Conservation (phyloP, 1,284 basidiomycete genomes). For the Takashimella tepidaria region DNA sequence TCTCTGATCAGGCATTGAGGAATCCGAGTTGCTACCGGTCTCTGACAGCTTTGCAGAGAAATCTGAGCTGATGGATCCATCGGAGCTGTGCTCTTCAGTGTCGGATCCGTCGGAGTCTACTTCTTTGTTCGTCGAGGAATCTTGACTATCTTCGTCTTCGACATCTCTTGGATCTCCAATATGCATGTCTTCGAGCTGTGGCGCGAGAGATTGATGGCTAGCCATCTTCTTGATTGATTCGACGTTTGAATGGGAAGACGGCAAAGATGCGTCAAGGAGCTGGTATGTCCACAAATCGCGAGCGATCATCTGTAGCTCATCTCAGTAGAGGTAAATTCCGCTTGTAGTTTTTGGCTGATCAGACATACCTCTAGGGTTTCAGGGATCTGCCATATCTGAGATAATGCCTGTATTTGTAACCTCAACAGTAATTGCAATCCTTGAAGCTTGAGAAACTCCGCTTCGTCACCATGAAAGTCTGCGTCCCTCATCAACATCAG, state of each 20-base stretch:
- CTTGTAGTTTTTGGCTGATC: conserved; percentile 4
- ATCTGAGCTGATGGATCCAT: not conserved
- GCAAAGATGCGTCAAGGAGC: conserved; percentile 54
- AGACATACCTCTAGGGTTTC: conserved; percentile 67
- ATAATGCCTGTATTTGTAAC: conserved; percentile 64
- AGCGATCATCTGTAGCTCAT: conserved; percentile 58
- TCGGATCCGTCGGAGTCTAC: not conserved
- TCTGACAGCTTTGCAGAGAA: not conserved
- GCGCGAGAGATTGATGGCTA: not conserved
- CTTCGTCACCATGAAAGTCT: conserved; percentile 77
- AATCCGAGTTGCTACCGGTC: not conserved
- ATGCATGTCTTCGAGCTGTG: not conserved
- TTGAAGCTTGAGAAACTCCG: conserved; percentile 70
- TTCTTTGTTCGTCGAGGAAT: no score
- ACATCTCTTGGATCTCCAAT: no score
- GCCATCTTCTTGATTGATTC: not conserved
- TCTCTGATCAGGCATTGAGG: not conserved
- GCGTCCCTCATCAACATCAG: no score
- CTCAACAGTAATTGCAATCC: conserved; percentile 73
- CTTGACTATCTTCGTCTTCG: not conserved
- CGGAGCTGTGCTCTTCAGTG: not conserved
- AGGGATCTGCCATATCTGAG: conserved; percentile 64
- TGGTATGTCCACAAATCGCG: conserved; percentile 76
- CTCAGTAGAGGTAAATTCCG: not conserved
- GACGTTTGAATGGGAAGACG: no score